Conservation (phyloP, 176 grass and related monocot genomes). For the Neostapfia colusana region DNA sequence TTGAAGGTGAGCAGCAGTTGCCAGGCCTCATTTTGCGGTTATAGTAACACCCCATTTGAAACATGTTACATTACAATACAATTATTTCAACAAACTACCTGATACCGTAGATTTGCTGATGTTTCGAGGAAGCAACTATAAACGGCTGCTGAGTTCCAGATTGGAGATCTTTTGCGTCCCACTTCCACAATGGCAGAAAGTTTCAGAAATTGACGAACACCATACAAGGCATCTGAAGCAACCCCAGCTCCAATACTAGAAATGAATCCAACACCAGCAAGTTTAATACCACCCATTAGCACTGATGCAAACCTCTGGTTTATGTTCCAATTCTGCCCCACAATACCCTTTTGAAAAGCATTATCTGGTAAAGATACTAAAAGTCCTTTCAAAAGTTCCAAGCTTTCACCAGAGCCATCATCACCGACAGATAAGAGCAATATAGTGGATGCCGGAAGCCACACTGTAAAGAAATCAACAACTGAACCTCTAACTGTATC, state of each 20-base stretch:
- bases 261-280: constrained; percentile 84
- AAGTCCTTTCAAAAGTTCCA: constrained; percentile 80
- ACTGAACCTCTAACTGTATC: constrained; percentile 95
- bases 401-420: constrained; percentile 66
- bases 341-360: constrained; percentile 85
- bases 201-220: constrained; percentile 57
- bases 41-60: not conserved
- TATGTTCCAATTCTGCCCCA: constrained; percentile 75
- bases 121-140: constrained; percentile 90
- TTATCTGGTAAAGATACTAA: constrained; percentile 90
- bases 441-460: constrained; percentile 96
- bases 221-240: constrained; percentile 75
- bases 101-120: constrained; percentile 93
- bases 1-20: not conserved
- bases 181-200: constrained; percentile 46
- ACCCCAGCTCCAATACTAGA: constrained; percentile 97
- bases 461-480: constrained; percentile 98
- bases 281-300: constrained; percentile 82
- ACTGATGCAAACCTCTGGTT: constrained; percentile 85
- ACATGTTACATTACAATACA: constrained; percentile 3
- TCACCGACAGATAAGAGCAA: constrained; percentile 77
- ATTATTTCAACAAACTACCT: constrained; percentile 47
- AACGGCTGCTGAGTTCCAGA: constrained; percentile 74
- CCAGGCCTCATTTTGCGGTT: constrained; percentile 2
- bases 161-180: constrained; percentile 60